Evolutionary conservation across 345 rosid species (phyloP), one percentile per base, ranked within the genome.

Genomic region (Citrus trifoliata): DNA sequence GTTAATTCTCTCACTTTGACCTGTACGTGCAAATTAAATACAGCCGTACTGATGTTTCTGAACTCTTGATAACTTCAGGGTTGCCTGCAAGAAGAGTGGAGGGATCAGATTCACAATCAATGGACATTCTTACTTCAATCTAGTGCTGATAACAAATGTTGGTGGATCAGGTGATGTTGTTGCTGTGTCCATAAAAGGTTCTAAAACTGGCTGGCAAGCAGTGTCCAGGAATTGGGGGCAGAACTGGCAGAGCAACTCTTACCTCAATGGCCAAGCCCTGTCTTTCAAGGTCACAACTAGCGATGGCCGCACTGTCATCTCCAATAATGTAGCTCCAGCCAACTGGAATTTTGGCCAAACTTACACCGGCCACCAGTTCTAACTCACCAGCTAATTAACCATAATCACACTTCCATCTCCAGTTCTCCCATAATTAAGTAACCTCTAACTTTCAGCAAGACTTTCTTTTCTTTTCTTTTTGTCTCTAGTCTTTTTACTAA

Each of bases 181-280:
- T 32, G 56, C 88, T 4, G 86, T 77, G 6, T 83, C 85, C 30
- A n/a, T 90, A 18, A 90, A 84, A 83, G 93, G 93, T 56, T 82
- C 87, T 6, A 82, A 61, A 10, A 85, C 85, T 77, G 70, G 62
- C 2, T 88, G 93, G 93, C 91, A 87, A 69, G 68, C 87, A 24
- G 83, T 90, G 91, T 88, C 90, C 4, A 81, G 91, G 48, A 90
- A 90, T 71, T 90, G 93, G 93, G 93, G 93, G 40, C 90, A 87
- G 74, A 90, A 90, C 48, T 90, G 93, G 93, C 93, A 90, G 76
- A 88, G 88, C 86, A 90, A 88, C 53, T 70, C 85, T 22, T 77
- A 84, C 28, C 91, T 90, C 4, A 81, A 88, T 24, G 93, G 89
- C 21, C 91, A 90, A 80, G 68, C 89, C 67, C 90, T 90, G 56